phyloP scores from a whole-genome alignment of 139 green algal species.

The Parachlorella kessleri region DNA sequence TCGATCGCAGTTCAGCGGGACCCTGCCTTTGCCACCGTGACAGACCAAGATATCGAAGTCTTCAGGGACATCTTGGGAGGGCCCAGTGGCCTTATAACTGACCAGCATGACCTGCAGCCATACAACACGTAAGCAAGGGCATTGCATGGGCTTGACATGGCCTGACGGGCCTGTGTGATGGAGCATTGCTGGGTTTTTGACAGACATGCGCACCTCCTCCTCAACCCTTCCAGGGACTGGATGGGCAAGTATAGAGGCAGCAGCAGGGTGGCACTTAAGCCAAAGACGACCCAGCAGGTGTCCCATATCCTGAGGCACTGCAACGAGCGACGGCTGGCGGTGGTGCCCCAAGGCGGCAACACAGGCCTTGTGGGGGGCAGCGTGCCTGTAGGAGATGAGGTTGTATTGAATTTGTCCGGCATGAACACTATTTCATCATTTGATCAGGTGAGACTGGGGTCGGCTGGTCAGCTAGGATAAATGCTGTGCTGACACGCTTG shows the following conservation, averaged over 20 bases:
- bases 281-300: slow-evolving; percentile 70
- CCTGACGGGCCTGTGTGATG: background rate
- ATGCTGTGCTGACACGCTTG: too few species aligned
- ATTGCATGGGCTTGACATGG: too few species aligned
- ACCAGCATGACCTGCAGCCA: slow-evolving; percentile 57
- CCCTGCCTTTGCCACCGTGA: background rate
- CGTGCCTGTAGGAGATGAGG: slow-evolving; percentile 91
- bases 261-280: slow-evolving; percentile 58
- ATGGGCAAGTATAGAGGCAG: slow-evolving; percentile 85
- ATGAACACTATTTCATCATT: slow-evolving; percentile 64
- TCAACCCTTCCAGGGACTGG: slow-evolving; percentile 75
- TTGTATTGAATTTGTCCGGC: slow-evolving; percentile 68
- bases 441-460: too few species aligned
- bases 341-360: slow-evolving; percentile 97
- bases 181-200: background rate
- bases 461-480: too few species aligned
- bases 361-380: slow-evolving; percentile 93
- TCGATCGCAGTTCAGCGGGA: too few species aligned
- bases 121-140: slow-evolving; percentile 85
- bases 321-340: slow-evolving; percentile 70
- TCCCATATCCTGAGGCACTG: slow-evolving; percentile 80
- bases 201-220: background rate
- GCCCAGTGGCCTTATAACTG: slow-evolving; percentile 63
- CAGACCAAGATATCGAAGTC: background rate
- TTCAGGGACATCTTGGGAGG: slow-evolving; percentile 71